These are phyloP conservation scores for Kodamaea kakaduensis DNA, from an alignment of 805 yeast genomes.

Conservation along the genomic window DNA sequence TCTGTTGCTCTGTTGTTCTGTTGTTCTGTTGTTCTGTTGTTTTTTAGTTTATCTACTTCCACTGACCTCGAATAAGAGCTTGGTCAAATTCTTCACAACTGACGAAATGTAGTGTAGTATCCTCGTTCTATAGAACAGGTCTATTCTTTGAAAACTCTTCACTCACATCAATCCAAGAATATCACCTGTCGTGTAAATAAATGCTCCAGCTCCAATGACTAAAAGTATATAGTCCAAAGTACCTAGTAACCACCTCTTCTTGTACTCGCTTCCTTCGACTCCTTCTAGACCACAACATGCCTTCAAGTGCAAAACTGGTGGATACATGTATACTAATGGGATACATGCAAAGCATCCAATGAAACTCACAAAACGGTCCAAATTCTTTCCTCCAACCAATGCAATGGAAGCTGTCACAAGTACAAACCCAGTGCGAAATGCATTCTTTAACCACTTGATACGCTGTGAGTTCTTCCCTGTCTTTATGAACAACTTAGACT, in stretches of 20 bases:
- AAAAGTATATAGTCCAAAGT: slow-evolving; percentile 47
- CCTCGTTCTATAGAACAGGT: too few relatives aligned
- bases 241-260: slow-evolving; percentile 35
- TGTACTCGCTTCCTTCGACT: slow-evolving; percentile 17
- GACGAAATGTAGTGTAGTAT: too few relatives aligned
- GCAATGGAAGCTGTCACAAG: slow-evolving; percentile 54
- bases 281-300: slow-evolving; percentile 37
- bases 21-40: too few relatives aligned
- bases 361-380: slow-evolving; percentile 73
- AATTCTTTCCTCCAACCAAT: slow-evolving; percentile 60
- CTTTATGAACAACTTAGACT: slow-evolving; percentile 44
- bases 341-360: slow-evolving; percentile 84
- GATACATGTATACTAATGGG: slow-evolving; percentile 81
- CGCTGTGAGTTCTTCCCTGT: slow-evolving; percentile 54
- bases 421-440: slow-evolving; percentile 53
- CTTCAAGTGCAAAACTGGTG: slow-evolving; percentile 69
- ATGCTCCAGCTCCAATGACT: slow-evolving; percentile 53
- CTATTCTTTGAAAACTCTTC: neutral
- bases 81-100: too few relatives aligned
- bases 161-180: slow-evolving; percentile 27
- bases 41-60: too few relatives aligned
- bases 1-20: too few relatives aligned
- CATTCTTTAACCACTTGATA: slow-evolving; percentile 66
- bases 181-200: slow-evolving; percentile 66
- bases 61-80: too few relatives aligned